phyloP scores from a whole-genome alignment of 441 rosid species.

The Croton setiger region DNA sequence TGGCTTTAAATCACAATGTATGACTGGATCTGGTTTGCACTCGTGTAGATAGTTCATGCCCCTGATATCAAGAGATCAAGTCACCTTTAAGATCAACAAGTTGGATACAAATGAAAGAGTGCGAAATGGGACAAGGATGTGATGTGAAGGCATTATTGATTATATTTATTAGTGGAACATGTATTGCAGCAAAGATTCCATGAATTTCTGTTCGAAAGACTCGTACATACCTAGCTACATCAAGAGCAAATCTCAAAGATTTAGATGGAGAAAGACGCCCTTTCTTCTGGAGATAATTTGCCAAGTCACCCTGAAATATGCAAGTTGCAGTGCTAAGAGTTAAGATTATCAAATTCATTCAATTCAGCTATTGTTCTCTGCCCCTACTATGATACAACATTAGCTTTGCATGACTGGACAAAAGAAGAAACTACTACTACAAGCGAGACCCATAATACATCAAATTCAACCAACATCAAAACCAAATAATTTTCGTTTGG shows the following conservation, averaged over 20 bases:
- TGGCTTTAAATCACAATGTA: constrained; percentile 90
- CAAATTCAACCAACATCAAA: not conserved
- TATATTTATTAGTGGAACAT: not conserved
- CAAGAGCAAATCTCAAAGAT: constrained; percentile 77
- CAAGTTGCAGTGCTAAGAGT: constrained; percentile 13
- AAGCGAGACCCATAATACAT: not conserved
- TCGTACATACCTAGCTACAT: constrained; percentile 68
- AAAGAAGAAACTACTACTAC: not conserved
- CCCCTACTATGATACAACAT: not conserved
- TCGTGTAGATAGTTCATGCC: constrained; percentile 97
- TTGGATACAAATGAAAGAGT: constrained; percentile 1
- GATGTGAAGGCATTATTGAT: not conserved
- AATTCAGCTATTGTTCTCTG: not conserved
- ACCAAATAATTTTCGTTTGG: not conserved
- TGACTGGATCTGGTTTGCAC: constrained; percentile 93
- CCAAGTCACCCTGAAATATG: constrained; percentile 75
- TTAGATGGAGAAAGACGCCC: constrained; percentile 85
- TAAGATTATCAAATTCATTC: not conserved
- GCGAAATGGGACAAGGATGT: not conserved
- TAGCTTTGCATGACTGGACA: constrained; percentile 1
- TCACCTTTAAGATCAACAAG: constrained; percentile 16
- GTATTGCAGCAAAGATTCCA: not conserved
- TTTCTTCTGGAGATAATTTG: constrained; percentile 83
- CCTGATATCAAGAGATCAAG: constrained; percentile 51
- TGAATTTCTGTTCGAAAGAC: constrained; percentile 9